phyloP scores from a whole-genome alignment of 345 rosid species.

The Gossypium herbaceum region DNA sequence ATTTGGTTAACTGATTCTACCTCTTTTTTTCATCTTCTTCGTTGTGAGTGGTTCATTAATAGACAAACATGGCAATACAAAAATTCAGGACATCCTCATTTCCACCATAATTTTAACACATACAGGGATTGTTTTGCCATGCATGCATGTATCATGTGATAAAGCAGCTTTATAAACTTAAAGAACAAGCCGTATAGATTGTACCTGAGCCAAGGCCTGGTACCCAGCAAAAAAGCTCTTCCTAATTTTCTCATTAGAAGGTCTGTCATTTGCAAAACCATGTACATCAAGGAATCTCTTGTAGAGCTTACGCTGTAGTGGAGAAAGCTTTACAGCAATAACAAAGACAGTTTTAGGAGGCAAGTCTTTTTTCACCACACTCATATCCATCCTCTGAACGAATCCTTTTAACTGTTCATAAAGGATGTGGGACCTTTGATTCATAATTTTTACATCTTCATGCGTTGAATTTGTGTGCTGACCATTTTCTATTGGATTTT shows the following conservation, averaged over 20 bases:
- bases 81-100: background rate
- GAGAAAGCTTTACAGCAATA: conserved; percentile 90
- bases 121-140: background rate
- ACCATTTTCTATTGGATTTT: conserved; percentile 97
- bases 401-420: conserved; percentile 96
- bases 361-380: conserved; percentile 91
- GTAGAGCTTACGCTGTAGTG: conserved; percentile 84
- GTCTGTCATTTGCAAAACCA: conserved; percentile 63
- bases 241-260: conserved; percentile 60
- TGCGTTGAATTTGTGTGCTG: conserved; percentile 96
- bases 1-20: no score
- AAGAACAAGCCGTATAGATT: conserved; percentile 8
- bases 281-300: conserved; percentile 89
- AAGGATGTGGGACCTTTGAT: conserved; percentile 96
- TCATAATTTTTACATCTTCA: conserved; percentile 97
- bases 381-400: conserved; percentile 99
- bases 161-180: conserved; percentile 11
- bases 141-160: background rate
- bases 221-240: conserved; percentile 97
- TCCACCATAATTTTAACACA: background rate
- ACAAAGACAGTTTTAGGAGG: conserved; percentile 99
- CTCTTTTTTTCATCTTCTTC: no score
- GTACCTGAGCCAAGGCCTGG: conserved; percentile 98
- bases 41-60: background rate
- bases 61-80: background rate